Percentiles rank a stretch among this genome's conserved stretches.
These are phyloP conservation scores for Parastagonospora avenae DNA, from an alignment of 2,329 filamentous ascomycete species.

Conservation along the genomic window DNA sequence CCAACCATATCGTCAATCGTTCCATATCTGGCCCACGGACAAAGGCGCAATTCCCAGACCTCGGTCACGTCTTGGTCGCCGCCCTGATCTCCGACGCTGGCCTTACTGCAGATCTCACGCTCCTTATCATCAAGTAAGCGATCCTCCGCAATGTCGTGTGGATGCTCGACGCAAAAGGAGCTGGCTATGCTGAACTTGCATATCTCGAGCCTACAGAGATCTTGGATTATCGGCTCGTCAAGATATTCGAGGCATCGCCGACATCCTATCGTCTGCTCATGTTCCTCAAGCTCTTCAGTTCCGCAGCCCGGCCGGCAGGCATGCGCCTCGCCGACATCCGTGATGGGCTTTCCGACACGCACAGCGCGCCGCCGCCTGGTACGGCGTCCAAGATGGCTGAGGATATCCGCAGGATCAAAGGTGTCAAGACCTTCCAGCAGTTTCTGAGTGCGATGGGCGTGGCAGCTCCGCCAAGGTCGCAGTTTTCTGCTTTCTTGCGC, in stretches of 20 bases:
- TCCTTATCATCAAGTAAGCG: slow-evolving; percentile 55
- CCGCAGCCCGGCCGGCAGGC: slow-evolving; percentile 47
- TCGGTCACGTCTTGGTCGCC: slow-evolving; percentile 56
- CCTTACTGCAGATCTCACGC: slow-evolving; percentile 48
- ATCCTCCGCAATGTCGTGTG: slow-evolving; percentile 59
- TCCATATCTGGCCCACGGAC: slow-evolving; percentile 50
- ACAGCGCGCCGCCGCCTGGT: slow-evolving; percentile 53
- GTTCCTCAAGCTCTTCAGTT: slow-evolving; percentile 59
- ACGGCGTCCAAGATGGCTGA: slow-evolving; percentile 49
- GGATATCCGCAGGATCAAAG: slow-evolving; percentile 53
- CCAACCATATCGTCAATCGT: slow-evolving; percentile 48
- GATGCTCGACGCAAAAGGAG: slow-evolving; percentile 51
- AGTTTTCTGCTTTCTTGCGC: slow-evolving; percentile 30
- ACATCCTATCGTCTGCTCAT: slow-evolving; percentile 59
- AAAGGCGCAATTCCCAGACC: slow-evolving; percentile 53
- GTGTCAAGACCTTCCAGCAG: slow-evolving; percentile 49
- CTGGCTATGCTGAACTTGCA: slow-evolving; percentile 51
- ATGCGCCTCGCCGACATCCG: slow-evolving; percentile 48
- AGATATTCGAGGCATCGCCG: slow-evolving; percentile 54
- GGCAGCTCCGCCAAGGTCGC: slow-evolving; percentile 15
- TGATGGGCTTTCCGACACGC: slow-evolving; percentile 54
- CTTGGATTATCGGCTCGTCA: slow-evolving; percentile 54
- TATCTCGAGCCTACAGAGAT: slow-evolving; percentile 52
- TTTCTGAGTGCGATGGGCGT: slow-evolving; percentile 55
- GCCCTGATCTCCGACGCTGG: slow-evolving; percentile 53